Evolutionary conservation across 805 yeast species (phyloP).

Genomic region (Schwanniomyces vanrijiae): DNA sequence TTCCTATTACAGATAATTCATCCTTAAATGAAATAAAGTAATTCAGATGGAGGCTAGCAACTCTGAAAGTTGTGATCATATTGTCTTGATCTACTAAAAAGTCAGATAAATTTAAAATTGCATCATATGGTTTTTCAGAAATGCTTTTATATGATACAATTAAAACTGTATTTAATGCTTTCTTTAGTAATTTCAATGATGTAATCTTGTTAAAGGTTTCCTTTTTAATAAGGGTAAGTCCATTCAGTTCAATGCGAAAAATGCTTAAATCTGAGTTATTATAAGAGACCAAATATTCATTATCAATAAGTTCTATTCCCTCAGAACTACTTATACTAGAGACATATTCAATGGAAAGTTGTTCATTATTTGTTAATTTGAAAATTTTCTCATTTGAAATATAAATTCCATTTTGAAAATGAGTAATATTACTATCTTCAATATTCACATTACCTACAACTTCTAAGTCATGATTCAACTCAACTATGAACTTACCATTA

Average conservation of each 20-base stretch:
- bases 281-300: neutral
- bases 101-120: neutral
- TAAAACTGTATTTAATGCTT: neutral
- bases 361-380: neutral
- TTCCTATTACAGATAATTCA: neutral
- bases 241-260: neutral
- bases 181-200: neutral
- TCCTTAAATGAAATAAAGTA: neutral
- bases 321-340: neutral
- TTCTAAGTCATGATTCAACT: conserved; percentile 7
- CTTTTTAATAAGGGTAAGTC: neutral
- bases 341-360: neutral
- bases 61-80: neutral
- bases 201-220: neutral
- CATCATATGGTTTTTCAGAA: neutral
- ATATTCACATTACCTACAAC: neutral
- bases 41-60: neutral
- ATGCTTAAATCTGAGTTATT: neutral
- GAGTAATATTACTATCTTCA: conserved; percentile 12
- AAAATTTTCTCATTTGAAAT: conserved; percentile 10
- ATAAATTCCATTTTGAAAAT: conserved; percentile 10
- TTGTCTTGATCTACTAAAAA: neutral
- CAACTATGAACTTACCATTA: conserved; percentile 5
- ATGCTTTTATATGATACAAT: neutral
- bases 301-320: neutral